Conservation (phyloP, 805 yeast genomes). For the Cyberlindnera xishuangbannaensis region DNA sequence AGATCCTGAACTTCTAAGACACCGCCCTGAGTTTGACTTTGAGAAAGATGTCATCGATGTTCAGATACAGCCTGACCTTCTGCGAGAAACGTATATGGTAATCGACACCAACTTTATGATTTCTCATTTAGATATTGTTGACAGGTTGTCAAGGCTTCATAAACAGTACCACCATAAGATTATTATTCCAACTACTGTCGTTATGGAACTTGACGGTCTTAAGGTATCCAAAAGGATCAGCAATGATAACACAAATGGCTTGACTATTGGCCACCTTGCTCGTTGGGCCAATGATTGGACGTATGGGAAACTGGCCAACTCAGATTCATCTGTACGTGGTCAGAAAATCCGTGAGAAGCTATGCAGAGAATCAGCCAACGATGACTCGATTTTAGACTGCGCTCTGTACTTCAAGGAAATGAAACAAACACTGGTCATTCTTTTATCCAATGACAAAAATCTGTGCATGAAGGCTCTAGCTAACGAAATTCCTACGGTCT, state of each 20-base stretch:
- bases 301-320: conserved; percentile 49
- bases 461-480: conserved; percentile 72
- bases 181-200: conserved; percentile 64
- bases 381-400: conserved; percentile 84
- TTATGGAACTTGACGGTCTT: conserved; percentile 79
- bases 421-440: conserved; percentile 40
- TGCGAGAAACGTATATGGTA: conserved; percentile 41
- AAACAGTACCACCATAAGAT: conserved; percentile 40
- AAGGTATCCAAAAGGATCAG: conserved; percentile 43
- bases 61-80: conserved; percentile 6
- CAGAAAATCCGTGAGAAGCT: conserved; percentile 55
- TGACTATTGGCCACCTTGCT: conserved; percentile 50
- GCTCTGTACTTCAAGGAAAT: conserved; percentile 54
- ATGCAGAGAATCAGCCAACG: conserved; percentile 45
- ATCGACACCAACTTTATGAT: conserved; percentile 82
- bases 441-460: conserved; percentile 80
- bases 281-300: conserved; percentile 79
- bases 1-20: conserved; percentile 1
- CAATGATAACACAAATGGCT: conserved; percentile 12
- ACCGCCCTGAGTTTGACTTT: neutral
- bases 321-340: conserved; percentile 48
- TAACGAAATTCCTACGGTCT: conserved; percentile 59
- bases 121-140: conserved; percentile 57
- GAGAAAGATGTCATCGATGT: conserved; percentile 4
- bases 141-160: conserved; percentile 41